Conservation (phyloP, 495 filamentous ascomycete genomes). For the Penicillium pancosmium region DNA sequence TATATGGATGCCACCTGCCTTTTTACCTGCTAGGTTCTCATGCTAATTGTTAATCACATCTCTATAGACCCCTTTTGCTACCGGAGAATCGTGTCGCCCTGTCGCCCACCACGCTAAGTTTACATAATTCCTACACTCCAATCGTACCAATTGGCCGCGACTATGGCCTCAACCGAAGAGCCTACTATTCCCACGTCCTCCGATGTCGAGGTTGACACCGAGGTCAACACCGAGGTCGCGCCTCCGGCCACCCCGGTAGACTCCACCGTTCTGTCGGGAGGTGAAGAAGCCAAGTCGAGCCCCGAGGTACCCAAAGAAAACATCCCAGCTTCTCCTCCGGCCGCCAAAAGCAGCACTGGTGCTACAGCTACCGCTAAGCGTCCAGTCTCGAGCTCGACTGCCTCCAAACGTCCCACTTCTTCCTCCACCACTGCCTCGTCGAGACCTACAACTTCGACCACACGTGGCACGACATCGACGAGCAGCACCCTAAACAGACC, state of each 20-base stretch:
- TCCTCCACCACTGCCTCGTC: slow-evolving; percentile 32
- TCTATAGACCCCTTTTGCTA: not conserved
- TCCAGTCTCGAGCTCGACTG: slow-evolving; percentile 33
- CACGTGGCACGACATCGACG: slow-evolving; percentile 33
- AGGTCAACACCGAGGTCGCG: slow-evolving; percentile 33
- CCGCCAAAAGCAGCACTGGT: slow-evolving; percentile 31
- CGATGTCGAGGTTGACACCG: slow-evolving; percentile 21
- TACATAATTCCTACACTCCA: slow-evolving; percentile 6
- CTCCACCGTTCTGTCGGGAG: slow-evolving; percentile 39
- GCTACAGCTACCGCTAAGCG: slow-evolving; percentile 34
- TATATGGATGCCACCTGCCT: too few relatives aligned
- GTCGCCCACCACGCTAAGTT: not conserved
- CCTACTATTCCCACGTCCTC: slow-evolving; percentile 33
- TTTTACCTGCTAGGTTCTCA: not conserved
- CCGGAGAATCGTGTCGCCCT: not conserved
- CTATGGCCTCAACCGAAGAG: slow-evolving; percentile 46
- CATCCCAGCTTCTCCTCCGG: slow-evolving; percentile 33
- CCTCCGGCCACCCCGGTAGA: slow-evolving; percentile 48
- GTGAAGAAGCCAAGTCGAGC: slow-evolving; percentile 43
- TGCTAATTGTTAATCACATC: slow-evolving; percentile 1
- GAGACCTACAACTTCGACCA: slow-evolving; percentile 31
- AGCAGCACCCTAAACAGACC: slow-evolving; percentile 47
- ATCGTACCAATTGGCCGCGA: slow-evolving; percentile 11
- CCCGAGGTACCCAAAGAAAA: slow-evolving; percentile 48
- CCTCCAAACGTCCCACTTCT: slow-evolving; percentile 42